A percentile compares a stretch with the other conserved stretches of the same genome.
phyloP scores from a whole-genome alignment of 768 basidiomycete genomes.

The Tricholoma terreum region DNA sequence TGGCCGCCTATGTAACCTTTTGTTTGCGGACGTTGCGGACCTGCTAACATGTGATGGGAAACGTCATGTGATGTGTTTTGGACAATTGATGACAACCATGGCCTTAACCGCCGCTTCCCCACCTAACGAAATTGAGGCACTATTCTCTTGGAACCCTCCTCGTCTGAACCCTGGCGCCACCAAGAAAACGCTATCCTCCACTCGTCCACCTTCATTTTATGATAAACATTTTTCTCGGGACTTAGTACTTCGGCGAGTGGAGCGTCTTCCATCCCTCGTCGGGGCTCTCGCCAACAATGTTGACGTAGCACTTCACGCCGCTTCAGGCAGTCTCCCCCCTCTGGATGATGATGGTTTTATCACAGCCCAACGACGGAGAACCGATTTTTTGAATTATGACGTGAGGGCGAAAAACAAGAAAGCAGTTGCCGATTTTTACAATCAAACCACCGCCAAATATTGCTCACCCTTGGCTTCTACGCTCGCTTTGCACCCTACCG shows the following conservation, averaged over 20 bases:
- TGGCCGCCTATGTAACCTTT: too few relatives aligned
- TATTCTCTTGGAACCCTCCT: slow-evolving; percentile 6
- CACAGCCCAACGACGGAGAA: slow-evolving; percentile 7
- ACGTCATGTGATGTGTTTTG: too few relatives aligned
- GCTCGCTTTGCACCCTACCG: slow-evolving; percentile 14
- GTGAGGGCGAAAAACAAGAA: slow-evolving; percentile 4
- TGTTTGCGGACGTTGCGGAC: too few relatives aligned
- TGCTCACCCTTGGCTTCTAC: slow-evolving; percentile 16
- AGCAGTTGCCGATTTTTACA: slow-evolving; percentile 8
- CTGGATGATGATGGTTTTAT: slow-evolving; percentile 5
- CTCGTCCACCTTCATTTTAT: slow-evolving; percentile 2
- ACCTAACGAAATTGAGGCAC: slow-evolving; percentile 3
- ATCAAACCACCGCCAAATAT: slow-evolving; percentile 12
- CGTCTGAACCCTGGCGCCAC: not conserved
- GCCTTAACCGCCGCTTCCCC: not conserved
- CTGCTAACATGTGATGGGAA: too few relatives aligned
- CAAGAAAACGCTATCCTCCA: slow-evolving; percentile 1
- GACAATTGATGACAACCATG: too few relatives aligned
- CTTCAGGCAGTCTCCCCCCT: slow-evolving; percentile 7
- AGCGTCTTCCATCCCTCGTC: slow-evolving; percentile 5
- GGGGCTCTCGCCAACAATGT: slow-evolving; percentile 1
- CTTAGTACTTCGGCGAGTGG: slow-evolving; percentile 4
- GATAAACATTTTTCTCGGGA: slow-evolving; percentile 6
- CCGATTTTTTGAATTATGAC: not conserved
- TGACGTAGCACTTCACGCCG: slow-evolving; percentile 6